Conservation (phyloP, 176 grass and related monocot genomes). For the Oryza australiensis region DNA sequence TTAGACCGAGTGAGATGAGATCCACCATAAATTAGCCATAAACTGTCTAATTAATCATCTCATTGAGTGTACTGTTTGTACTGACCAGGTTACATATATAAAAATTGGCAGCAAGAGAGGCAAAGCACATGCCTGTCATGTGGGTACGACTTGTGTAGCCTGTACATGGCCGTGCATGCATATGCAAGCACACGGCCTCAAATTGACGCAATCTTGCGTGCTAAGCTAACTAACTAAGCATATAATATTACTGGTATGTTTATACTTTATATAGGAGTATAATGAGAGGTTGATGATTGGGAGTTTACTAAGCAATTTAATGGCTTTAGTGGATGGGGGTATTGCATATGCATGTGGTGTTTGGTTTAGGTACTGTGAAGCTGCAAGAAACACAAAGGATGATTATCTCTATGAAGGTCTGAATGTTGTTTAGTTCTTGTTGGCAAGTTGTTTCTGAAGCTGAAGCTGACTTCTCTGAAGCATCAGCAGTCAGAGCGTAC, state of each 20-base stretch:
- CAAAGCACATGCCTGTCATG: constrained; percentile 39
- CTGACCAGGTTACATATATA: constrained; percentile 14
- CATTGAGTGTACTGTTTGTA: constrained; percentile 14
- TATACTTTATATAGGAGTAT: background rate
- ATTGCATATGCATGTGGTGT: background rate
- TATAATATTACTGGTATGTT: background rate
- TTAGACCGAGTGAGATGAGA: background rate
- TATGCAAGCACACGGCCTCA: background rate
- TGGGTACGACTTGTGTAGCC: constrained; percentile 2
- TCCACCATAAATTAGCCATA: background rate
- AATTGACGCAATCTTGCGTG: constrained; percentile 24
- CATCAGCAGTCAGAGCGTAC: background rate
- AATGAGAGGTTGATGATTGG: background rate
- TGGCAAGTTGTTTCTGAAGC: background rate
- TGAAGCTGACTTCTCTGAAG: background rate
- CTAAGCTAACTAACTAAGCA: background rate
- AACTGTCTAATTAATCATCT: constrained; percentile 3
- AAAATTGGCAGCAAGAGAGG: background rate
- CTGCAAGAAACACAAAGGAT: background rate
- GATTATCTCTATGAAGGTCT: background rate
- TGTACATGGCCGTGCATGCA: constrained; percentile 28
- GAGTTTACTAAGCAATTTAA: constrained; percentile 11
- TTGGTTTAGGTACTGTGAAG: constrained; percentile 4
- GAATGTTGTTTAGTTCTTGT: background rate
- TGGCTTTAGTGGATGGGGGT: background rate